Base-by-base conservation (phyloP, 139 green algal genomes). In the Mesotaenium endlicherianum region DNA sequence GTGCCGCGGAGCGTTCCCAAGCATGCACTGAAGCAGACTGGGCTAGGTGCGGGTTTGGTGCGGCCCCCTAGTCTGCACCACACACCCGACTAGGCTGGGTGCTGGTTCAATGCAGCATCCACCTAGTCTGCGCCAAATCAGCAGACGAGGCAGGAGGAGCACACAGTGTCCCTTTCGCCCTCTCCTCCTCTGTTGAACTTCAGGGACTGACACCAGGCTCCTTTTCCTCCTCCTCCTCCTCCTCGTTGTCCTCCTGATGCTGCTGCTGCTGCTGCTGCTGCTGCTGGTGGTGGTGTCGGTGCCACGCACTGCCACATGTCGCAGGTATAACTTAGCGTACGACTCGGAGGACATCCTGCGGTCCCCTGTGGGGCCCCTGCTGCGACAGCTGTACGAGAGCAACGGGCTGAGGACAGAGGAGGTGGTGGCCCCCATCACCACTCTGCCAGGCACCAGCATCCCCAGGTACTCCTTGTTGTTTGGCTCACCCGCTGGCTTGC, bases 271-370 rank as follows among this genome's bases (percentile, higher is more conserved):
- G n/a, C n/a, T n/a, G n/a, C n/a, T n/a, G 70, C 64, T 77, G 70
- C 44, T 20, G 4, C 70, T 74, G 8, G 38, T 14, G 8, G 64
- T 43, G 38, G 26, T 64, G 53, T 64, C 53, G 53, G 53, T n/a
- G n/a, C n/a, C n/a, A n/a, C n/a, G n/a, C n/a, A n/a, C n/a, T n/a
- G n/a, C n/a, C n/a, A n/a, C n/a, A n/a, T n/a, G 38, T 42, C 16
- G 11, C 77, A 84, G 77, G 69, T 84, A 88, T 44, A 81, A 88
- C 39, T 60, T 91, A 16, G 45, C 89, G 0, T 20, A 11, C 17
- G 87, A 91, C 57, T 17, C 72, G 39, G 45, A 85, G 11, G 87
- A 91, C 49, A 60, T 91, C 20, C 44, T 86, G 16, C 30, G 40
- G 16, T 84, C 71, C 2, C 71, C 71, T 26, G 17, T 75, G 16